Base-by-base conservation (phyloP, 1,139 yeast species). In the Lodderomyces oxycetoniae region DNA sequence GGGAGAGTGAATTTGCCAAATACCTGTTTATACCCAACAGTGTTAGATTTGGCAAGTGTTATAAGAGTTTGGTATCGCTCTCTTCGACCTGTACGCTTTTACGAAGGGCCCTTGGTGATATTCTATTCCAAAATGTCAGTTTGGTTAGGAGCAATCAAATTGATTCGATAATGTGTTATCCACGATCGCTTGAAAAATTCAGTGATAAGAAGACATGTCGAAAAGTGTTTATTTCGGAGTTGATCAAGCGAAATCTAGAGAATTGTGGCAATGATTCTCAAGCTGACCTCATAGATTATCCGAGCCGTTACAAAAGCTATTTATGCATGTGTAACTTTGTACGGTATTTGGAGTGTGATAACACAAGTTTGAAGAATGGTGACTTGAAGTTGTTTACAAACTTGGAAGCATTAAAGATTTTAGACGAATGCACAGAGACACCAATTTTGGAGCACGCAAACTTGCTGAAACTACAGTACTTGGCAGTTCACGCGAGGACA, bases 331-430 rank as follows among this genome's bases (percentile, higher is more conserved):
- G 49, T 33, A 46, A 52, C 26, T 58, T 41, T 35, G 49, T 57
- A 5, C 42, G 44, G 0, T 48, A 49, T 33, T 43, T 61, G 14
- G 67, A 61, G 39, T 50, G 61, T 41, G 55, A 50, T 30, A 57
- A 52, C 28, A 41, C 43, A 2, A 31, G 44, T 4, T 32, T 60
- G 5, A 39, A 35, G 11, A 44, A 45, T 10, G 40, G 43, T 4
- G 52, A 46, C 17, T 34, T 54, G 10, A 28, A 26, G 9, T 22
- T 43, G 4, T 61, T 60, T 35, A 49, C 52, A 14, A 42, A 44
- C 13, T 17, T 59, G 5, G 34, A 33, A 13, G 35, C 36, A 14
- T 42, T 61, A 24, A 56, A 54, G 37, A 40, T 61, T 4, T 40
- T 61, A 12, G 57, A 53, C 33, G 30, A 38, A 13, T 41, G 43